Evolutionary conservation across 176 grass and related monocot species (phyloP).

Genomic region (Aegilops speltoides): DNA sequence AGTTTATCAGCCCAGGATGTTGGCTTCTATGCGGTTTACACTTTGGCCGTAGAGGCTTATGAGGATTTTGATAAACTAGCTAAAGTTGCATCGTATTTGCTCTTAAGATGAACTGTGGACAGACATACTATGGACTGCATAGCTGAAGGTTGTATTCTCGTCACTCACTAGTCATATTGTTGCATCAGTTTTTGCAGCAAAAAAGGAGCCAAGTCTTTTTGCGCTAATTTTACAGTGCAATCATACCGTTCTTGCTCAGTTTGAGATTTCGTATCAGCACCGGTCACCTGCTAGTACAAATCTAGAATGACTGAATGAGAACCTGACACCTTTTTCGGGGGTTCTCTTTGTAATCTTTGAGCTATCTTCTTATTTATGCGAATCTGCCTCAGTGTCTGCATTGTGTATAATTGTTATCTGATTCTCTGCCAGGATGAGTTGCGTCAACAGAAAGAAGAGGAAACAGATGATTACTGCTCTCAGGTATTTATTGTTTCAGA

Average conservation of each 20-base stretch:
- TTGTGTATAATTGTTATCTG: constrained; percentile 25
- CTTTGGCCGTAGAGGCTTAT: background rate
- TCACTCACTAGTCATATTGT: background rate
- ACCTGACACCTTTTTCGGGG: background rate
- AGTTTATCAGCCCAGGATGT: background rate
- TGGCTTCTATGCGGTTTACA: background rate
- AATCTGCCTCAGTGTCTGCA: background rate
- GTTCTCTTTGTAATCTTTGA: constrained; percentile 12
- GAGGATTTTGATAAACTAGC: background rate
- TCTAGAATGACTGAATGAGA: constrained; percentile 17
- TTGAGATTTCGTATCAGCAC: constrained; percentile 10
- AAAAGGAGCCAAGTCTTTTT: background rate
- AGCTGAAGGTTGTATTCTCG: background rate
- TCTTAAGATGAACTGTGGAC: constrained; percentile 17
- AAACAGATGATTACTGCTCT: constrained; percentile 99
- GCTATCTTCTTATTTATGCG: constrained; percentile 10
- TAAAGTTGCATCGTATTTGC: background rate
- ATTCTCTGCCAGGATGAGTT: constrained; percentile 80
- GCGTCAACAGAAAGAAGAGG: constrained; percentile 95
- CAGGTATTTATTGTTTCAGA: constrained; percentile 55
- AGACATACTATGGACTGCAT: background rate
- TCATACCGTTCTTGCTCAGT: constrained; percentile 9
- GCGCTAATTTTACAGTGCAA: background rate
- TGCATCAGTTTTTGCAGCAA: background rate
- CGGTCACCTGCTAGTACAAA: background rate